phyloP scores from a whole-genome alignment of 345 rosid genomes.

The Arabis hirsuta region DNA sequence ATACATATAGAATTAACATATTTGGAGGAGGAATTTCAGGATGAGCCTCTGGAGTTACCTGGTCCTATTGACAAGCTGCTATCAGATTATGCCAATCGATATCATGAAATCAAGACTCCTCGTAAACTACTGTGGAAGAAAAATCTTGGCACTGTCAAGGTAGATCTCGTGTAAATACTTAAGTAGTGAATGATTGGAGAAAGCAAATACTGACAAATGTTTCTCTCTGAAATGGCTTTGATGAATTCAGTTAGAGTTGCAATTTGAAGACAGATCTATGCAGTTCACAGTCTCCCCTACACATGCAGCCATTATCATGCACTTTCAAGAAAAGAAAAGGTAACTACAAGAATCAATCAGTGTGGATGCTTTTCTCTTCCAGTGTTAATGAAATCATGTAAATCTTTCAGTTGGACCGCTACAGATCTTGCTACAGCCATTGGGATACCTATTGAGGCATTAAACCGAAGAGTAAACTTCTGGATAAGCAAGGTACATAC shows the following conservation, averaged over 20 bases:
- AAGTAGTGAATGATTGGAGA: not conserved
- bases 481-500: slow-evolving; percentile 88
- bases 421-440: slow-evolving; percentile 67
- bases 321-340: slow-evolving; percentile 90
- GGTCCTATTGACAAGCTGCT: slow-evolving; percentile 75
- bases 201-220: not conserved
- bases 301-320: slow-evolving; percentile 94
- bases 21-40: slow-evolving; percentile 63
- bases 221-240: slow-evolving; percentile 25
- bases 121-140: slow-evolving; percentile 96
- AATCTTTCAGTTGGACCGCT: slow-evolving; percentile 77
- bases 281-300: slow-evolving; percentile 83
- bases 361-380: not conserved
- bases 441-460: slow-evolving; percentile 74
- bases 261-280: slow-evolving; percentile 82
- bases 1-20: too few relatives aligned
- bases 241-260: slow-evolving; percentile 78
- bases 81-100: slow-evolving; percentile 77
- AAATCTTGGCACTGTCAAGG: slow-evolving; percentile 96
- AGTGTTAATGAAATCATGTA: slow-evolving; percentile 22
- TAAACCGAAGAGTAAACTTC: slow-evolving; percentile 75
- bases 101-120: slow-evolving; percentile 89
- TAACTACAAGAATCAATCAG: slow-evolving; percentile 32
- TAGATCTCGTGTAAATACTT: slow-evolving; percentile 19
- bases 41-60: slow-evolving; percentile 77